A percentile compares a stretch with the other conserved stretches of the same genome.
These are phyloP conservation scores for Drechmeria coniospora DNA, from an alignment of 2,329 filamentous ascomycete species.

Conservation along the genomic window DNA sequence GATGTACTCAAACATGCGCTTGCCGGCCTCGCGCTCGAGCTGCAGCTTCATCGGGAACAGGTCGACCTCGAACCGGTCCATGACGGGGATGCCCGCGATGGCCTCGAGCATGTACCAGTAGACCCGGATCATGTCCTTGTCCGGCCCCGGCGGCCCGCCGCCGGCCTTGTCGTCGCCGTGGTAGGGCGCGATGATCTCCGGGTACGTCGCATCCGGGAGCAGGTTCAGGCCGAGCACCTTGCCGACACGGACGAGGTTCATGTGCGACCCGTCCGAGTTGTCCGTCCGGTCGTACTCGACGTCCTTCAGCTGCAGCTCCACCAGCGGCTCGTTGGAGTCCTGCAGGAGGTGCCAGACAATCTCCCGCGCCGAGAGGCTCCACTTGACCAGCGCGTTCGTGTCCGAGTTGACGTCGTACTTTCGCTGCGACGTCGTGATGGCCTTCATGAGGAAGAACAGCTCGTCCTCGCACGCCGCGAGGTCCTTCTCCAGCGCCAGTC, in stretches of 20 bases:
- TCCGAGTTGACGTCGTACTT: conserved; percentile 60
- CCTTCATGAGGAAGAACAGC: conserved; percentile 99
- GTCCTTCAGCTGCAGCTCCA: conserved; percentile 84
- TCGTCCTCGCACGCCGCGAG: conserved; percentile 86
- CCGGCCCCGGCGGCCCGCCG: conserved; percentile 20
- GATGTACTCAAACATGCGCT: conserved; percentile 91
- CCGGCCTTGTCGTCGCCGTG: conserved; percentile 46
- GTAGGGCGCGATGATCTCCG: conserved; percentile 89
- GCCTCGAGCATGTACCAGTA: conserved; percentile 98
- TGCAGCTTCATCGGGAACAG: conserved; percentile 89
- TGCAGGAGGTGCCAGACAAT: conserved; percentile 95
- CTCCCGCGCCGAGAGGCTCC: conserved; percentile 87
- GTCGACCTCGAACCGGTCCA: conserved; percentile 93
- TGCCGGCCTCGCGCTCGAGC: conserved; percentile 80
- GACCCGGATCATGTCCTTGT: conserved; percentile 76
- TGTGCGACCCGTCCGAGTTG: conserved; percentile 91
- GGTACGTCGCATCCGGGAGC: conserved; percentile 79
- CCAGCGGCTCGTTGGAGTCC: conserved; percentile 71
- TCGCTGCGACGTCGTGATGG: conserved; percentile 89
- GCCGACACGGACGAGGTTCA: conserved; percentile 80
- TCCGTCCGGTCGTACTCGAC: conserved; percentile 91
- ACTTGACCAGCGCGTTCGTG: conserved; percentile 67
- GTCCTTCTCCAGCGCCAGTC: conserved; percentile 77
- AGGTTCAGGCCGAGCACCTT: conserved; percentile 82
- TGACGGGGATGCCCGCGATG: conserved; percentile 90